These are phyloP conservation scores for Salix arbutifolia DNA, from an alignment of 345 rosid genomes.

Conservation along the genomic window DNA sequence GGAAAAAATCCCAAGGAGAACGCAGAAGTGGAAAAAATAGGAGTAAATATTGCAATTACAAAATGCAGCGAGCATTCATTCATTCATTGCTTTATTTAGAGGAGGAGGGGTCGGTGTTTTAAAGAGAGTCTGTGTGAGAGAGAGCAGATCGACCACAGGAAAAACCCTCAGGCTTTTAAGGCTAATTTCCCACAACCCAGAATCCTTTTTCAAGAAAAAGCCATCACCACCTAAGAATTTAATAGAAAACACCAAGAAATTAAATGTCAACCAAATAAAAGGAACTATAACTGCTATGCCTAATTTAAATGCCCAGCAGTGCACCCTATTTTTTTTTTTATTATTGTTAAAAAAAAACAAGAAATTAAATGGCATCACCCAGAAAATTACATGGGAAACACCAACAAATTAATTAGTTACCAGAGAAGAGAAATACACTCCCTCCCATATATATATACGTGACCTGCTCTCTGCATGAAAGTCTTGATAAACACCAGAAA, in stretches of 20 bases:
- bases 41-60: constrained; percentile 41
- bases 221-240: constrained; percentile 49
- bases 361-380: constrained; percentile 40
- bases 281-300: constrained; percentile 27
- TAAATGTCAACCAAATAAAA: constrained; percentile 58
- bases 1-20: constrained; percentile 36
- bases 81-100: constrained; percentile 42
- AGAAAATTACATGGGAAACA: constrained; percentile 28
- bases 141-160: constrained; percentile 17
- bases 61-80: constrained; percentile 28
- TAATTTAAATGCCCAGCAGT: constrained; percentile 23
- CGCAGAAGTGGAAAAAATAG: constrained; percentile 20
- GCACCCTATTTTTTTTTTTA: neutral
- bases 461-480: neutral
- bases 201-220: neutral
- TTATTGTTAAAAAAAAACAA: constrained; percentile 14
- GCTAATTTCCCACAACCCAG: constrained; percentile 20
- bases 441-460: neutral
- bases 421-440: neutral
- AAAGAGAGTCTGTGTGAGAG: neutral
- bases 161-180: constrained; percentile 45
- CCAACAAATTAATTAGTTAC: constrained; percentile 13
- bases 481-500: neutral
- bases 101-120: constrained; percentile 31
- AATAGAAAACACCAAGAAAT: constrained; percentile 55